Base-by-base conservation (phyloP, 805 yeast genomes). In the Candida ficus region DNA sequence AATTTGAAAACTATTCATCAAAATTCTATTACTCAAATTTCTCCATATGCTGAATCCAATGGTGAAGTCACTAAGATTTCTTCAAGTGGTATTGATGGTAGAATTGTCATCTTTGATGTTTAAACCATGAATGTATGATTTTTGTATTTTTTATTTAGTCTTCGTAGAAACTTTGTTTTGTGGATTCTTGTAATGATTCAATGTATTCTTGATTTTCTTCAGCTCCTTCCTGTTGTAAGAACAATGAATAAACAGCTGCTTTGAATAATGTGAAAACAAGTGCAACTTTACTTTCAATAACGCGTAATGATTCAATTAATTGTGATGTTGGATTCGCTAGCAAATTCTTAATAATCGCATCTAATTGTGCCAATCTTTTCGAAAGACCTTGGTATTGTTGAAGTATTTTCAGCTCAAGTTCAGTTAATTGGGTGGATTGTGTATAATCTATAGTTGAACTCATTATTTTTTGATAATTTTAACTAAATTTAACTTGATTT, bases 21-120 rank as follows among this genome's bases (percentile, higher is more conserved):
- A 65, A 93, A 91, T 66, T 81, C 96, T 27, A 83, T 93, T 58
- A 76, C 83, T 39, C 74, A 78, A 37, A 62, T 91, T 41, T 72
- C 78, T 50, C 67, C 76, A 29, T 76, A 63, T 48, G 65, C 66
- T 41, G 73, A 35, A 14, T 44, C 41, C 42, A 66, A 64, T 27
- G 51, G 67, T 7, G 62, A 64, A 21, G 77, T 84, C 27, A 66
- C 80, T 33, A 71, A 76, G 62, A 70, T 80, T 47, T 78, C 87
- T 11, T 70, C 89, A 13, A 79, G 88, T 43, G 97, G 96, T 42
- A 78, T 85, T 44, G 99, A 93, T 59, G 98, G 99, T 40, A 84
- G 83, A 59, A 76, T 91, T 38, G 98, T 90, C 31, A 70, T 91
- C 37, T 91, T 86, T 61, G 67, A 68, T 38, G 53, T 27, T 27